A percentile compares a stretch with the other conserved stretches of the same genome.
These are phyloP conservation scores for Lactarius trivialis DNA, from an alignment of 768 basidiomycete genomes.

Conservation along the genomic window DNA sequence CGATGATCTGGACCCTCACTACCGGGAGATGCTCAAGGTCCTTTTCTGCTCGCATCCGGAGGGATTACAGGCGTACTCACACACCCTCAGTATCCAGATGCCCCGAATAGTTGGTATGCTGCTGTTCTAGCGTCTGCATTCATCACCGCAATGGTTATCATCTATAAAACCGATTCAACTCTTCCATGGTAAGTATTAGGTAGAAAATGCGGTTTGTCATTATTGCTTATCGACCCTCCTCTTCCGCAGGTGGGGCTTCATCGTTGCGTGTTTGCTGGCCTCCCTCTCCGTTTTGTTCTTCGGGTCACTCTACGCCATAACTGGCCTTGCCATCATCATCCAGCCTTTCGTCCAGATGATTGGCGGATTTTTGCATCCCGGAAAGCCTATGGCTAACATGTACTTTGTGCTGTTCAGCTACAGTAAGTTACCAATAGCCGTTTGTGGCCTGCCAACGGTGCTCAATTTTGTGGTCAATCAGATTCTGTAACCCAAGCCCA, in stretches of 20 bases:
- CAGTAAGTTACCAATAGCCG: slow-evolving; percentile 27
- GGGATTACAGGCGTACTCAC: background rate
- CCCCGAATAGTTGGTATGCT: slow-evolving; percentile 32
- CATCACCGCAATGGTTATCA: slow-evolving; percentile 38
- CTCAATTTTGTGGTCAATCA: slow-evolving; percentile 19
- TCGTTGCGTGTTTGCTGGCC: slow-evolving; percentile 38
- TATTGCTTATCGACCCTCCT: background rate
- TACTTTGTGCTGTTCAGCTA: slow-evolving; percentile 44
- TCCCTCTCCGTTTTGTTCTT: slow-evolving; percentile 42
- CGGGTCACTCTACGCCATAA: slow-evolving; percentile 40
- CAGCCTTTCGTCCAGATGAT: slow-evolving; percentile 48
- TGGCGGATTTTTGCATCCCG: slow-evolving; percentile 31
- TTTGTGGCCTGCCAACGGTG: background rate
- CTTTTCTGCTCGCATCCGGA: background rate
- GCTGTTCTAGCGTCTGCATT: slow-evolving; percentile 22
- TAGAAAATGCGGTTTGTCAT: no score
- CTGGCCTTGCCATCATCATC: slow-evolving; percentile 40
- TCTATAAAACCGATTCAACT: slow-evolving; percentile 44
- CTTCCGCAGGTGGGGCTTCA: slow-evolving; percentile 38
- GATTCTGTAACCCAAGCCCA: slow-evolving; percentile 40
- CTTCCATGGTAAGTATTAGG: slow-evolving; percentile 37
- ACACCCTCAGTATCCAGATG: slow-evolving; percentile 30
- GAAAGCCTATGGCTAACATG: slow-evolving; percentile 33
- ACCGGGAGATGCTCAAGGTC: slow-evolving; percentile 45
- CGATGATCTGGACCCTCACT: slow-evolving; percentile 44